Base-by-base conservation (phyloP, 768 basidiomycete genomes). In the Leccinum truebloodii region DNA sequence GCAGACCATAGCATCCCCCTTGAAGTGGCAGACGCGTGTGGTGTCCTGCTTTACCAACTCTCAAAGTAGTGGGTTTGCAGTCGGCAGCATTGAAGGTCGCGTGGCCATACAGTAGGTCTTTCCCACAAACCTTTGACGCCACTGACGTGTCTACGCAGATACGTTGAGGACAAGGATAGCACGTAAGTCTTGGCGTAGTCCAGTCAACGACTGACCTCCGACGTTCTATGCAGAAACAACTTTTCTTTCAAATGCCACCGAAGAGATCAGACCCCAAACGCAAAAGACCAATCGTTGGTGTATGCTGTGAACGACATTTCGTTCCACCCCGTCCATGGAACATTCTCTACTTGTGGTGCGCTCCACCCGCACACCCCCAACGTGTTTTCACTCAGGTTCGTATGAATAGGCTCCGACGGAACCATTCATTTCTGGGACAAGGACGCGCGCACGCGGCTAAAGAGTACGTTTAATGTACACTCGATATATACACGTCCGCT, bases 351-450 rank as follows among this genome's bases (percentile, higher is more conserved):
- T 22, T 89, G 85, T 59, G 91, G 90, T 78, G 67, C 54, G 73
- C 73, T 69, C 57, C 65, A 55, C 55, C 70, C 70, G 63, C 49
- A 41, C 20, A 55, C 56, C 37, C 12, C 52, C 60, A 72, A 53
- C 59, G 67, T 72, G 67, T 69, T 62, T 32, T 60, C 44, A 24
- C 55, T 61, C 52, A 60, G 50, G 50, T 30, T 13, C 51, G 4
- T 39, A 56, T 64, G 52, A 58, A 62, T 55, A 90, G 89, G 90
- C 10, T 82, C 89, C 48, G 93, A 95, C 65, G 93, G 93, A 20
- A 89, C 89, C 3, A 87, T 95, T 71, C 90, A 93, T 81, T 92
- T 90, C 74, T 96, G 94, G 94, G 94, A 97, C 76, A 95, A 94
- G 76, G 90, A 95, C 66, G 87, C 90, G 8, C 88, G 94, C 59